These are phyloP conservation scores for Haplographium delicatum DNA, from an alignment of 495 filamentous ascomycete genomes.

Conservation along the genomic window DNA sequence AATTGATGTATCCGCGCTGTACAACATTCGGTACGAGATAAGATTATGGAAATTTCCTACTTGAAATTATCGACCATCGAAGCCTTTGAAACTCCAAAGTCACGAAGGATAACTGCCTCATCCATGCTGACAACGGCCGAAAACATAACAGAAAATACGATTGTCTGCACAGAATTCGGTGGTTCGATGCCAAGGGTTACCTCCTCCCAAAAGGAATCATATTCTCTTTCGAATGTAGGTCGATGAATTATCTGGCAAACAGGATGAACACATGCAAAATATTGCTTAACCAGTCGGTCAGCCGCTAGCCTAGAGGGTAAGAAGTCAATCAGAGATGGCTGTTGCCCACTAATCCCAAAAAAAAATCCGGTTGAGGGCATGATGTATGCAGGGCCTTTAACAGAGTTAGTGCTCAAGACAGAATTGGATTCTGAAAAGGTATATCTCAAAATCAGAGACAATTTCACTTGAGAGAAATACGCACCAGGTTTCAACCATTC, in stretches of 20 bases:
- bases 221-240: conserved; percentile 57
- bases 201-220: conserved; percentile 58
- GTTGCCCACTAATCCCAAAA: conserved; percentile 47
- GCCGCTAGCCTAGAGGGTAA: conserved; percentile 45
- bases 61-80: conserved; percentile 34
- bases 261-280: conserved; percentile 60
- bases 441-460: too few relatives aligned
- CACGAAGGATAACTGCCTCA: conserved; percentile 36
- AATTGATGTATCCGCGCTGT: too few relatives aligned
- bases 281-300: conserved; percentile 56
- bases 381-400: conserved; percentile 47
- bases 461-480: too few relatives aligned
- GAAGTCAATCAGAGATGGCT: conserved; percentile 47
- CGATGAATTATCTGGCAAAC: conserved; percentile 59
- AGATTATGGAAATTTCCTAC: not conserved
- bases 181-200: conserved; percentile 51
- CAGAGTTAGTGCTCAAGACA: too few relatives aligned
- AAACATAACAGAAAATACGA: conserved; percentile 63
- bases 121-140: conserved; percentile 61
- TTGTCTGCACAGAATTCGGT: conserved; percentile 55
- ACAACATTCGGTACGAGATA: not conserved
- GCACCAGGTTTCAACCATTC: conserved; percentile 43
- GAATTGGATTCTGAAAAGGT: too few relatives aligned
- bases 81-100: conserved; percentile 46
- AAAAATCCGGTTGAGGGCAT: conserved; percentile 62